These are phyloP conservation scores for Cytospora chrysosperma DNA, from an alignment of 2,329 filamentous ascomycete genomes.

Conservation along the genomic window DNA sequence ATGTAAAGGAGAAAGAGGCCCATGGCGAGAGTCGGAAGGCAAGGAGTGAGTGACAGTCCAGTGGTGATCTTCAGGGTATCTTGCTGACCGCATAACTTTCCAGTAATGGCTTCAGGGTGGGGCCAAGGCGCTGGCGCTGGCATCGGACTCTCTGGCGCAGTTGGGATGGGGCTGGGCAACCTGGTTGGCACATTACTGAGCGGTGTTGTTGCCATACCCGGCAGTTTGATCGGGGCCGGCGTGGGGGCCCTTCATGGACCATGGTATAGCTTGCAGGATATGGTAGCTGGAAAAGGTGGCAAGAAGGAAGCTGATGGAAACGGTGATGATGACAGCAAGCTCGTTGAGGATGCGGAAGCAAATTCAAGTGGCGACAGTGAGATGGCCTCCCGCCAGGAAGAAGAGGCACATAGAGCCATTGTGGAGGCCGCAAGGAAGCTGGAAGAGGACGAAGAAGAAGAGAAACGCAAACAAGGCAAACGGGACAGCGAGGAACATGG, in stretches of 20 bases:
- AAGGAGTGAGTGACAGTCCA: constrained; percentile 19
- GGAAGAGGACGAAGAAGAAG: constrained; percentile 10
- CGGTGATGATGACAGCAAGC: constrained; percentile 6
- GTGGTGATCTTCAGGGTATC: neutral
- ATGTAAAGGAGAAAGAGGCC: constrained; percentile 23
- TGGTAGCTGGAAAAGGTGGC: constrained; percentile 1
- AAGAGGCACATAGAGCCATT: constrained; percentile 15
- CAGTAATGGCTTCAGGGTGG: constrained; percentile 23
- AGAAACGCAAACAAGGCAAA: neutral
- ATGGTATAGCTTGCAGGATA: constrained; percentile 17
- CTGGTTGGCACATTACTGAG: constrained; percentile 19
- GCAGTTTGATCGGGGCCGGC: constrained; percentile 20
- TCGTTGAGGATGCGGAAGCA: neutral
- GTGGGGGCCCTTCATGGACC: constrained; percentile 22
- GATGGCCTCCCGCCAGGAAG: neutral
- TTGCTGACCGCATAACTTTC: neutral
- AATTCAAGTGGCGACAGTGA: neutral
- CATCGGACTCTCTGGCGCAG: constrained; percentile 18
- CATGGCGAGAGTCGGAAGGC: constrained; percentile 24
- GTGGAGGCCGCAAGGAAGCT: constrained; percentile 19
- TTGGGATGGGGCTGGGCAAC: constrained; percentile 23
- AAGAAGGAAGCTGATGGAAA: neutral
- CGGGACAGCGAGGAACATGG: neutral
- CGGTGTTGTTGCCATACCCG: constrained; percentile 22
- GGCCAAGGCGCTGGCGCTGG: constrained; percentile 19